Base-by-base conservation (phyloP, 805 yeast species). In the Saccharomycopsis sp. region DNA sequence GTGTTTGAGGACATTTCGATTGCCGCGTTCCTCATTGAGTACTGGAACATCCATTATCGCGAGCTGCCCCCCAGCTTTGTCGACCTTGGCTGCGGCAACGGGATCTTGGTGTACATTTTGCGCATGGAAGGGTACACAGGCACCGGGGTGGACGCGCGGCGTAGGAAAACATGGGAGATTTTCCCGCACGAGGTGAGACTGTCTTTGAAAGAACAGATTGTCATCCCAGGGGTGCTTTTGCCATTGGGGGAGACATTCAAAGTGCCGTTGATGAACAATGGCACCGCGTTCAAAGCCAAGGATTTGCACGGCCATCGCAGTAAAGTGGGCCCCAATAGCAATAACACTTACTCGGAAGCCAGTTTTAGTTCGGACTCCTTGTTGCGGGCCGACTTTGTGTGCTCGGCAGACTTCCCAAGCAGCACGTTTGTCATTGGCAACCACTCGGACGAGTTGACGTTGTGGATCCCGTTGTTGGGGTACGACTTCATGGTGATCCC, bases 31-130 rank as follows among this genome's bases (percentile, higher is more conserved):
- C 65, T 89, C 46, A 83, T 89, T 20, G 95, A 85, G 60, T 67
- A 84, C 26, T 89, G 97, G 97, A 57, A 55, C 25, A 61, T 64
- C 30, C 52, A 55, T 4, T 62, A 61, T 3, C 76, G 81, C 52
- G 79, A 78, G 52, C n/a, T n/a, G n/a, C n/a, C n/a, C n/a, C n/a
- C n/a, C n/a, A n/a, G n/a, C n/a, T 89, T 88, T 56, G 69, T 89
- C 49, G 97, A 89, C 61, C 58, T 89, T 40, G 97, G 97, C 0
- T 89, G 97, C 62, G 97, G 97, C 5, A 89, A 89, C 60, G 97
- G 97, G 6, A 66, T 85, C 12, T 61, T 89, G 34, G 94, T 85
- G 8, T 73, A 84, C 51, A 72, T 89, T 20, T 63, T 89, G 36
- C 62, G 71, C 5, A 63, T 65, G 65, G 97, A 89, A 61, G 96